Base-by-base conservation (phyloP, 805 yeast species). In the Starmera quercuum region DNA sequence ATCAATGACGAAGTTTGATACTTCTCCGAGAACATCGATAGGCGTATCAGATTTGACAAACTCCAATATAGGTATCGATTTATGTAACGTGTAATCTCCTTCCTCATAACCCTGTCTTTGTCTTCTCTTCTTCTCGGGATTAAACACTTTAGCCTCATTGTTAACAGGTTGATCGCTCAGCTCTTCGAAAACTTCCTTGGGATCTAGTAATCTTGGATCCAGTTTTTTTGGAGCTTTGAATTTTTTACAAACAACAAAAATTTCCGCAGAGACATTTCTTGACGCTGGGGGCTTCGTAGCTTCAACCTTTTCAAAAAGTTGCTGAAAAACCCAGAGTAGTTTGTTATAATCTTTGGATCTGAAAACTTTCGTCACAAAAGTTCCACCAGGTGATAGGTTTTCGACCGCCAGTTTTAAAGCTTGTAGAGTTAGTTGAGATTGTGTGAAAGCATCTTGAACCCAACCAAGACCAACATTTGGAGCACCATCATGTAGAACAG, bases 401-500 rank as follows among this genome's bases (percentile, higher is more conserved):
- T 92, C 99, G 11, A 81, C 95, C 1, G 98, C 99, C 39, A 92
- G 68, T 57, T 81, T 86, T 51, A 92, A 68, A 21, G 97, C 95
- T 64, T 88, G 95, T 46, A 92, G 66, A 20, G 95, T 94, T 47
- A 92, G 75, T 54, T 90, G 97, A 19, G 96, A 86, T 64, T 92
- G 99, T 2, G 97, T 86, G 63, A 85, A 92, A 1, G 99, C 98
- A 75, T 92, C 99, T 61, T 92, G 99, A 15, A 84, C 92, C 99
- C 99, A 92, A n/a, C 95, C 95, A 53, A 92, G 71, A 80, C 99
- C 99, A 49, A 92, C 97, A 54, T 92, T 92, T 20, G 99, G 99
- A 20, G 99, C 99, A 79, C 99, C 99, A 71, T 92, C 99, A 62
- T 92, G 98, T 54, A 92, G 65, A 14, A 92, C 97, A 0, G 95